Conservation (phyloP, 306 rosid genomes). For the Malus fusca region DNA sequence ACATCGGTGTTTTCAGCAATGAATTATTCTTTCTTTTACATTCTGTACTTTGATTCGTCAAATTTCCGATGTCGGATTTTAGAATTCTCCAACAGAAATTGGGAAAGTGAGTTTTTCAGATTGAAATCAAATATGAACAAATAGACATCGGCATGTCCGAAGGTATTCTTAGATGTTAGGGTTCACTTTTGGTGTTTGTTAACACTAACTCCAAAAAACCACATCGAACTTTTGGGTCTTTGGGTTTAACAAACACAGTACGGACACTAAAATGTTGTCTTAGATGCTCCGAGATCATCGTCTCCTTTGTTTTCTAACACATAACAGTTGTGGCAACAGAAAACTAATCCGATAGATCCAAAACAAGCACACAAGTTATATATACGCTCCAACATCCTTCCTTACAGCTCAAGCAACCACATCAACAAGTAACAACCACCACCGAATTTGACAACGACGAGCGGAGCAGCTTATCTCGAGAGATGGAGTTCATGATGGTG, state of each 20-base stretch:
- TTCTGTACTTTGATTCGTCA: too few species aligned
- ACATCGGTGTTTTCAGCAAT: too few species aligned
- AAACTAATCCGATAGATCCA: conserved; percentile 31
- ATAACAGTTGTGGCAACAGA: conserved; percentile 16
- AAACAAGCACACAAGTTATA: conserved; percentile 23
- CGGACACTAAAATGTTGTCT: conserved; percentile 16
- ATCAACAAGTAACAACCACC: neutral
- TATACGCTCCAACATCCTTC: neutral
- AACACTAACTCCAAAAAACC: neutral
- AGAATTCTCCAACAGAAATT: too few species aligned
- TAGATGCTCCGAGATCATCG: conserved; percentile 25
- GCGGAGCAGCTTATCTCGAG: neutral
- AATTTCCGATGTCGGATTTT: too few species aligned
- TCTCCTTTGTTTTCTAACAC: conserved; percentile 24
- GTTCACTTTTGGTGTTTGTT: neutral
- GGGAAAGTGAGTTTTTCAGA: too few species aligned
- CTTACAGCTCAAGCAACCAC: conserved; percentile 4
- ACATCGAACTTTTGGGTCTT: conserved; percentile 3
- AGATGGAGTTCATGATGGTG: conserved; percentile 30
- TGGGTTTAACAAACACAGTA: conserved; percentile 19
- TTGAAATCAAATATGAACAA: neutral
- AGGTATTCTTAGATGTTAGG: neutral
- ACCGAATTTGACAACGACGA: neutral
- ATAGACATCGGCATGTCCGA: neutral
- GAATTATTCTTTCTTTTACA: too few species aligned